A percentile compares a stretch with the other conserved stretches of the same genome.
These are phyloP conservation scores for Apiotrichum gracile DNA, from an alignment of 1,284 basidiomycete species.

Conservation along the genomic window DNA sequence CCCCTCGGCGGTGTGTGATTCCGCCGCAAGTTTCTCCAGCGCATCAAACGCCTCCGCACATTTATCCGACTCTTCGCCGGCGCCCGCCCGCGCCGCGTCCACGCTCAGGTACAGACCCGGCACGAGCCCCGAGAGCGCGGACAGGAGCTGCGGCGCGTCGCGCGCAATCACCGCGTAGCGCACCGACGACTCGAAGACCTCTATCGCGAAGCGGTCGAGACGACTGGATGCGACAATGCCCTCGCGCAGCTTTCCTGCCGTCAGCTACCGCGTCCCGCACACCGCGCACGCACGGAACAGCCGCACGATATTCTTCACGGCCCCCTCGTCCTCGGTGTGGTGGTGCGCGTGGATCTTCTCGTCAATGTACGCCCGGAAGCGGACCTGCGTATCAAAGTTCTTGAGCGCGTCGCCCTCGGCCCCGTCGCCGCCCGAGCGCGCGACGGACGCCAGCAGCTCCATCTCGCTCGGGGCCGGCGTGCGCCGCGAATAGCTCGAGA, in stretches of 20 bases:
- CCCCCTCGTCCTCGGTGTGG: conserved; percentile 30
- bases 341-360: conserved; percentile 19
- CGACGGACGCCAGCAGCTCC: conserved; percentile 37
- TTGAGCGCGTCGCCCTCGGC: conserved; percentile 45
- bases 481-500: not conserved
- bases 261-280: not conserved
- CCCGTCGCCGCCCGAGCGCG: conserved; percentile 39
- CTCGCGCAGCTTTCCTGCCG: conserved; percentile 43
- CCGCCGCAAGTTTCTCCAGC: no score
- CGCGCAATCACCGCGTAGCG: conserved; percentile 34
- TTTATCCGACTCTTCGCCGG: not conserved
- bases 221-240: conserved; percentile 41
- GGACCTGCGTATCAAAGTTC: conserved; percentile 33
- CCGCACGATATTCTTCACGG: conserved; percentile 38
- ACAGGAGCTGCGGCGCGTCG: conserved; percentile 36
- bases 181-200: conserved; percentile 44
- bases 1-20: no score
- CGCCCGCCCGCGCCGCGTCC: conserved; percentile 4
- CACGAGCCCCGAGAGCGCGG: conserved; percentile 38
- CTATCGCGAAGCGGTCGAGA: conserved; percentile 40
- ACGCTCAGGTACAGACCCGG: conserved; percentile 34
- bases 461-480: conserved; percentile 20
- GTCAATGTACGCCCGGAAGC: conserved; percentile 40
- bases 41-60: no score
- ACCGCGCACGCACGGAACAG: conserved; percentile 40